These are phyloP conservation scores for Citrullus amarus DNA, from an alignment of 306 rosid genomes.

Conservation along the genomic window DNA sequence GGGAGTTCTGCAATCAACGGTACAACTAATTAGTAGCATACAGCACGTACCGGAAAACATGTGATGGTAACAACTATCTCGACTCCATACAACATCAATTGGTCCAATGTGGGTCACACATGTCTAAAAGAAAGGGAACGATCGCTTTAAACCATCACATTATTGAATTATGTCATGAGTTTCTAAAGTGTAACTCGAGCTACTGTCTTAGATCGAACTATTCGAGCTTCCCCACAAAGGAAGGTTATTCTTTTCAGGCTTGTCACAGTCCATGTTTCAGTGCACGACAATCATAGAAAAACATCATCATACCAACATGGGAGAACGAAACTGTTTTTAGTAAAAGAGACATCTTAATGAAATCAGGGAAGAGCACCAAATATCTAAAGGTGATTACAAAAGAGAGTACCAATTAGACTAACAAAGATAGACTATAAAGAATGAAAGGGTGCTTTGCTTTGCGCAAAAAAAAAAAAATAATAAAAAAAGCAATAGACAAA, in stretches of 20 bases:
- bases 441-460: too few species aligned
- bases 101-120: too few species aligned
- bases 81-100: background rate
- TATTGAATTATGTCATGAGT: too few species aligned
- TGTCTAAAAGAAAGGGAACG: background rate
- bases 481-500: too few species aligned
- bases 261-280: background rate
- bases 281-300: background rate
- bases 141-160: too few species aligned
- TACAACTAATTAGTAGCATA: background rate
- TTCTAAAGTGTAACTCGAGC: too few species aligned
- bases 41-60: background rate
- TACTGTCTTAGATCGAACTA: background rate
- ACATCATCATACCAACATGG: background rate
- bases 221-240: background rate
- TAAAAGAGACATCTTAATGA: too few species aligned
- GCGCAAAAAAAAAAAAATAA: too few species aligned
- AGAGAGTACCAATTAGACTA: too few species aligned
- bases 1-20: conserved; percentile 48
- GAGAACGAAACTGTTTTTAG: background rate
- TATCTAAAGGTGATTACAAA: too few species aligned
- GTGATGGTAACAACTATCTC: background rate
- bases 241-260: background rate
- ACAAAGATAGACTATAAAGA: too few species aligned
- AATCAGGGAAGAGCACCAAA: too few species aligned